A percentile compares a stretch with the other conserved stretches of the same genome.
These are phyloP conservation scores for Tolypocladium nubicola DNA, from an alignment of 2,329 filamentous ascomycete genomes.

Conservation along the genomic window DNA sequence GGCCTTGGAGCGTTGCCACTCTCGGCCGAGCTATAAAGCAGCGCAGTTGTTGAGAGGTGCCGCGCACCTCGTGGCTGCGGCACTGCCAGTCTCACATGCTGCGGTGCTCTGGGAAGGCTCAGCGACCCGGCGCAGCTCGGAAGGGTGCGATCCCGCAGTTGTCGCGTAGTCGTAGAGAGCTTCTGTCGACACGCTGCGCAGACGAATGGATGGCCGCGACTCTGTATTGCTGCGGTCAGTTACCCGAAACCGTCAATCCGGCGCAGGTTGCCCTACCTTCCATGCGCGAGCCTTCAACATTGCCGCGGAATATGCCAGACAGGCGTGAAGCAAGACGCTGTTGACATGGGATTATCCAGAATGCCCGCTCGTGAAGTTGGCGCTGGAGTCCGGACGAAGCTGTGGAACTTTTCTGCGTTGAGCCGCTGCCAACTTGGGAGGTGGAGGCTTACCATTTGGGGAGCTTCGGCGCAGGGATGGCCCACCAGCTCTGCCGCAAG, in stretches of 20 bases:
- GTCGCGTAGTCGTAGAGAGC: conserved; percentile 11
- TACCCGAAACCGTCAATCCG: neutral
- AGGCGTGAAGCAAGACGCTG: neutral
- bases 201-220: conserved; percentile 26
- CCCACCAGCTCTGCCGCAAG: neutral
- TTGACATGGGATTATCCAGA: neutral
- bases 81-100: neutral
- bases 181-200: conserved; percentile 28
- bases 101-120: neutral
- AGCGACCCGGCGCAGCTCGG: neutral
- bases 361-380: neutral
- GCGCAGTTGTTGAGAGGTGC: conserved; percentile 16
- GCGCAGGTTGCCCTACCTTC: conserved; percentile 19
- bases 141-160: neutral
- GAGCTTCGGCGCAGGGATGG: neutral
- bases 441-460: neutral
- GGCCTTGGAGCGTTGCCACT: conserved; percentile 8
- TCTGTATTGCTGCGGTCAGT: conserved; percentile 11
- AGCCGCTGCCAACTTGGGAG: neutral
- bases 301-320: conserved; percentile 8
- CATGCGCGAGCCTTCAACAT: conserved; percentile 33
- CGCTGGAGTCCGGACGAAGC: neutral
- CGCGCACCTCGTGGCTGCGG: conserved; percentile 8
- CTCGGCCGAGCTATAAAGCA: conserved; percentile 9
- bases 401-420: neutral